Percentiles rank a stretch among this genome's conserved stretches.
These are phyloP conservation scores for Nicotiana noctiflora DNA, from an alignment of 257 asterid species.

Conservation along the genomic window DNA sequence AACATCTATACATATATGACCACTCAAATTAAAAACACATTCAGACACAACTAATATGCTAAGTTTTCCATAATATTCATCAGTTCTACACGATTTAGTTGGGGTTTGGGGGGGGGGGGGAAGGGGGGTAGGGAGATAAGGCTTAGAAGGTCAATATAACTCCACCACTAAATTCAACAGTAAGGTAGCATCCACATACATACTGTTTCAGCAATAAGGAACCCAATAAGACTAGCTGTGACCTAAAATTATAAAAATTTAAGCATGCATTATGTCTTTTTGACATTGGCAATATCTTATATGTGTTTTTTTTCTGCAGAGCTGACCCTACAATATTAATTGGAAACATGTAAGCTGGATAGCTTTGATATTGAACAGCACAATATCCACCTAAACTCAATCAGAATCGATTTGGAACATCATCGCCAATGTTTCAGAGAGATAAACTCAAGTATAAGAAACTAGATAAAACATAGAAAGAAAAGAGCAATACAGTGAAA, in stretches of 20 bases:
- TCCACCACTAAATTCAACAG: background rate
- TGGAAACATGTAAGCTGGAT: background rate
- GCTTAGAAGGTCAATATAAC: background rate
- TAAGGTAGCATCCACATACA: background rate
- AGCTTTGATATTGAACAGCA: background rate
- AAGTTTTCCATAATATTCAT: background rate
- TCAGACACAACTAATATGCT: background rate
- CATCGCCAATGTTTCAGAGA: background rate
- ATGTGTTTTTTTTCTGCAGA: no score
- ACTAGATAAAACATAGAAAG: background rate
- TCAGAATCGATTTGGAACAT: slow-evolving; percentile 3
- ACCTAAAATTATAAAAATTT: background rate
- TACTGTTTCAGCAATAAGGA: background rate
- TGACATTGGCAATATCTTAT: background rate
- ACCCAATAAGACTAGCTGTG: background rate
- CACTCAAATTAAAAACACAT: background rate
- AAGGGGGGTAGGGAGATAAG: no score
- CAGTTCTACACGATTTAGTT: background rate
- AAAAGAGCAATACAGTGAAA: slow-evolving; percentile 12
- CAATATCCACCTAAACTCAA: background rate
- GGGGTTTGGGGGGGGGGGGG: no score
- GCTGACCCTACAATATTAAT: background rate
- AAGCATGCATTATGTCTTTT: background rate
- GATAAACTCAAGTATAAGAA: background rate
- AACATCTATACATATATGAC: background rate